Percentiles rank a stretch among this genome's conserved stretches.
Conservation (phyloP, 345 rosid genomes). For the Acer yangbiense region DNA sequence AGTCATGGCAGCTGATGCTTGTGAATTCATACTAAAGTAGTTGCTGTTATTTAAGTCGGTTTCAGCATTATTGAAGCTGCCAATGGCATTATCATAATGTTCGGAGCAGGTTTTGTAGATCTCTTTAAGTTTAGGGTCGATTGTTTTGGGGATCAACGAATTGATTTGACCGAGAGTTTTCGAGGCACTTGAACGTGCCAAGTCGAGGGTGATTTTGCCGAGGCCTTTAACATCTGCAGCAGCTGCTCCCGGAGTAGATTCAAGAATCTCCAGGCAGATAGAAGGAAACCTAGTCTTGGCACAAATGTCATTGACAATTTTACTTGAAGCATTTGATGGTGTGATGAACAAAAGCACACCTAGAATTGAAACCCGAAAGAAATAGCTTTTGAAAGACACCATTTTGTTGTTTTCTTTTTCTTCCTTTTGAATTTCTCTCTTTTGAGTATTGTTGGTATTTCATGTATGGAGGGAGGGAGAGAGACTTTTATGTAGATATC, state of each 20-base stretch:
- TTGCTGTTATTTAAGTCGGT: background rate
- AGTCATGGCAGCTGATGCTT: constrained; percentile 8
- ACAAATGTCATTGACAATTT: background rate
- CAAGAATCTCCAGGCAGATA: constrained; percentile 11
- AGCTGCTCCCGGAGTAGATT: constrained; percentile 8
- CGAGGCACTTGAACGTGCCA: background rate
- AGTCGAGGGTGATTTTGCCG: background rate
- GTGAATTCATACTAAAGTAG: background rate
- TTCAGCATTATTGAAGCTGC: constrained; percentile 4
- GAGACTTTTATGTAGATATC: background rate
- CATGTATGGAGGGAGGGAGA: background rate
- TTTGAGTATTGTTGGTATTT: background rate
- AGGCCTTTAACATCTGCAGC: constrained; percentile 8
- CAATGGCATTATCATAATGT: constrained; percentile 5
- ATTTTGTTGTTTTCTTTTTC: background rate
- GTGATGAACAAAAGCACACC: too few relatives aligned
- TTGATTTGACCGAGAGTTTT: background rate
- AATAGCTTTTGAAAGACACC: background rate
- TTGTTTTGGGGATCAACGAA: background rate
- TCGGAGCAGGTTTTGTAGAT: constrained; percentile 14
- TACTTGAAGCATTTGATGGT: background rate
- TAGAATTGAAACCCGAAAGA: background rate
- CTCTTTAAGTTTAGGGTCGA: constrained; percentile 7
- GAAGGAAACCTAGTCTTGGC: background rate
- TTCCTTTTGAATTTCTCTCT: background rate